A percentile compares a stretch with the other conserved stretches of the same genome.
Evolutionary conservation across 768 basidiomycete species (phyloP).

Genomic region (Hygrophoropsis aurantiaca): DNA sequence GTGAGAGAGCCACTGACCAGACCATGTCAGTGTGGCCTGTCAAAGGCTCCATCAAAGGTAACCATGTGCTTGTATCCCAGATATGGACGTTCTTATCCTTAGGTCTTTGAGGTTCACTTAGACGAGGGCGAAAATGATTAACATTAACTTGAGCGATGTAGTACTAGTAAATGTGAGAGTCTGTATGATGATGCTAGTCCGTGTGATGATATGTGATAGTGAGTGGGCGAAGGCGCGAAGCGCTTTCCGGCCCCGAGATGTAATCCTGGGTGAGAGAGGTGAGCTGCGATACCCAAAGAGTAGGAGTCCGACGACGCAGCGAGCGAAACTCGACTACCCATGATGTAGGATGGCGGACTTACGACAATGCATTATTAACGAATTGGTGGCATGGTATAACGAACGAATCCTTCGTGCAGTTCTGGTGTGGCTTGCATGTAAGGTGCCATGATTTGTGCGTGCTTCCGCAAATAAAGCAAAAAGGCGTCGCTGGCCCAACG

Average conservation of each 20-base stretch:
- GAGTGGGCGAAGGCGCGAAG: background rate
- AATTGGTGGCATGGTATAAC: constrained; percentile 13
- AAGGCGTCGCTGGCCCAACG: constrained; percentile 38
- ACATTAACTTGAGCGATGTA: too few relatives aligned
- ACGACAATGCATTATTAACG: background rate
- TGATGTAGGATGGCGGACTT: background rate
- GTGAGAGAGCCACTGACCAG: too few relatives aligned
- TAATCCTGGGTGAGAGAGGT: background rate
- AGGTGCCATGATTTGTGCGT: constrained; percentile 27
- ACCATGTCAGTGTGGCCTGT: too few relatives aligned
- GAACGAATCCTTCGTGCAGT: constrained; percentile 5
- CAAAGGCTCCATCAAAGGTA: too few relatives aligned
- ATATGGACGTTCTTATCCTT: too few relatives aligned
- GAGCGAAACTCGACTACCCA: background rate
- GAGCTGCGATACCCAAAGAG: constrained; percentile 1
- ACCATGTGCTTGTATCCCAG: too few relatives aligned
- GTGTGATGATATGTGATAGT: background rate
- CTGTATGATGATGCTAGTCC: too few relatives aligned
- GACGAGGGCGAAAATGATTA: too few relatives aligned
- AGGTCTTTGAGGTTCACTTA: too few relatives aligned
- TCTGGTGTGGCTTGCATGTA: constrained; percentile 26
- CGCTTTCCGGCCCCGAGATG: constrained; percentile 1
- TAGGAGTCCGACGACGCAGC: constrained; percentile 1
- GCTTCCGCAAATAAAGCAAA: constrained; percentile 22
- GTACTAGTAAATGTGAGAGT: too few relatives aligned